Evolutionary conservation across 179 eudicot genomes (phyloP).

Genomic region (Silene vulgaris): DNA sequence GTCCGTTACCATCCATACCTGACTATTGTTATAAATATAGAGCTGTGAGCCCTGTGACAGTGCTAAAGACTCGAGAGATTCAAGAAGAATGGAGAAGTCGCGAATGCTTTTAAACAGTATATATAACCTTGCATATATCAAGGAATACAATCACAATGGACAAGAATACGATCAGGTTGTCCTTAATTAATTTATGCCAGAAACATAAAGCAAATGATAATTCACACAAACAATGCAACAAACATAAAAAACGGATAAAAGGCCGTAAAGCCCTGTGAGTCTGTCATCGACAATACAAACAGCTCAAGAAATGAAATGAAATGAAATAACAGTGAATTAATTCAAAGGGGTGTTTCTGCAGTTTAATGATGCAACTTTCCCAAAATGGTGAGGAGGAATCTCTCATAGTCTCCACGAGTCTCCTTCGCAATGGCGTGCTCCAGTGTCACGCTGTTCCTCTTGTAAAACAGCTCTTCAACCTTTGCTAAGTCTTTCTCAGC

Average conservation of each 20-base stretch:
- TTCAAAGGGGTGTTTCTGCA: not conserved
- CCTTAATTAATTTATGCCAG: not conserved
- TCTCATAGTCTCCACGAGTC: conserved; percentile 60
- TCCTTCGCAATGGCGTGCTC: conserved; percentile 56
- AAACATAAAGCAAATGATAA: conserved; percentile 9
- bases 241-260: conserved; percentile 1
- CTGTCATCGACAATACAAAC: not conserved
- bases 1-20: no score
- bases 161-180: not conserved
- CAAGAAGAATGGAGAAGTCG: no score
- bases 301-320: conserved; percentile 2
- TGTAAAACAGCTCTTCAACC: conserved; percentile 58
- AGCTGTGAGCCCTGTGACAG: no score
- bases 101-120: not conserved
- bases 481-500: conserved; percentile 65
- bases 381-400: conserved; percentile 58
- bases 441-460: conserved; percentile 62
- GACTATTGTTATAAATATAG: no score
- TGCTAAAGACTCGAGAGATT: no score
- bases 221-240: conserved; percentile 3
- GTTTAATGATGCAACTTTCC: conserved; percentile 28
- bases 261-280: conserved; percentile 5
- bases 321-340: conserved; percentile 12
- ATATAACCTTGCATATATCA: not conserved
- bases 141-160: not conserved